These are phyloP conservation scores for Cyclotella sp. DNA, from an alignment of 108 stramenopile genomes.

Conservation along the genomic window DNA sequence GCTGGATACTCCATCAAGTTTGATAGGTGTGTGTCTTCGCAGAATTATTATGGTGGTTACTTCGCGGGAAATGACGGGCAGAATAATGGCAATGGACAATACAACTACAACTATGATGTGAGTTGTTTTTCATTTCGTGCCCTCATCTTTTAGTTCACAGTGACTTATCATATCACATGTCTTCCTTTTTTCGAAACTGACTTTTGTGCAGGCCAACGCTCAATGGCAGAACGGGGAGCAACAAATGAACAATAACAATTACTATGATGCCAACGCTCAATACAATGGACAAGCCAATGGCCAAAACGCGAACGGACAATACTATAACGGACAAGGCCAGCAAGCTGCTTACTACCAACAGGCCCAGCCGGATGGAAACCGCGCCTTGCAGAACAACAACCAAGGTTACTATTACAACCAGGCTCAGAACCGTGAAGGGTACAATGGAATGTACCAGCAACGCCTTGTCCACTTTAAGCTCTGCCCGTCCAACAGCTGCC, in stretches of 20 bases:
- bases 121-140: not conserved
- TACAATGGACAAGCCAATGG: conserved; percentile 24
- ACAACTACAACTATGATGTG: conserved; percentile 11
- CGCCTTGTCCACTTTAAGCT: conserved; percentile 70
- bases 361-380: conserved; percentile 11
- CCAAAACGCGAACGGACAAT: conserved; percentile 8
- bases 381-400: conserved; percentile 12
- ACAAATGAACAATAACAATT: not conserved
- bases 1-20: conserved; percentile 63
- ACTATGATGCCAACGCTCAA: conserved; percentile 17
- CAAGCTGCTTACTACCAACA: conserved; percentile 21
- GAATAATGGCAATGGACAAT: not conserved
- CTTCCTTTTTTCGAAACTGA: not conserved
- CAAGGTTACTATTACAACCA: conserved; percentile 14
- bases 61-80: conserved; percentile 3
- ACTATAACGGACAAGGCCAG: conserved; percentile 7
- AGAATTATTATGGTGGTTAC: conserved; percentile 31
- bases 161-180: not conserved
- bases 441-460: conserved; percentile 28
- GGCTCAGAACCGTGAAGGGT: conserved; percentile 11
- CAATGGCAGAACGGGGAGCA: conserved; percentile 6
- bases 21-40: conserved; percentile 48
- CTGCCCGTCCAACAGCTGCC: conserved; percentile 58
- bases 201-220: conserved; percentile 3
- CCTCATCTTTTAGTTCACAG: not conserved